phyloP scores from a whole-genome alignment of 805 yeast genomes.

The Hanseniaspora occidentalis region DNA sequence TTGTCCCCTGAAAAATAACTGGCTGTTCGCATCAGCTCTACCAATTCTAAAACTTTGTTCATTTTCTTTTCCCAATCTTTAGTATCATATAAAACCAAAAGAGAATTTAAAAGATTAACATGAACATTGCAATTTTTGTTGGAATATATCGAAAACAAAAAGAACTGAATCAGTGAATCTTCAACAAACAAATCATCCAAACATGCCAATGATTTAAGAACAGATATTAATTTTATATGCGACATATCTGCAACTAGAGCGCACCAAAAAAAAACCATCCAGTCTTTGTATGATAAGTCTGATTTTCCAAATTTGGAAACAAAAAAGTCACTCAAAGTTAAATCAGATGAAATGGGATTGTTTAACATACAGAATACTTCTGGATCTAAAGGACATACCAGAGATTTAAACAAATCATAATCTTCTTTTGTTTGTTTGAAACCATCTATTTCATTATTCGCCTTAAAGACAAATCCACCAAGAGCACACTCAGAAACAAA shows the following conservation, averaged over 20 bases:
- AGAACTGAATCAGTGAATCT: conserved; percentile 1
- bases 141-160: background rate
- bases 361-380: too few species aligned
- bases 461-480: too few species aligned
- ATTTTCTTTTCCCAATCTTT: conserved; percentile 8
- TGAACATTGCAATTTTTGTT: background rate
- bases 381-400: too few species aligned
- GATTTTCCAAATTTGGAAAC: conserved; percentile 4
- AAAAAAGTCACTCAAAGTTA: too few species aligned
- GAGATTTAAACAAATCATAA: too few species aligned
- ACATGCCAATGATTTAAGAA: conserved; percentile 8
- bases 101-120: conserved; percentile 2
- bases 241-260: background rate
- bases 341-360: too few species aligned
- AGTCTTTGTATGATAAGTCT: conserved; percentile 5
- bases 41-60: conserved; percentile 12
- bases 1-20: conserved; percentile 2
- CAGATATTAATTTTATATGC: background rate
- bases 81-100: conserved; percentile 3
- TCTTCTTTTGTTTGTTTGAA: too few species aligned
- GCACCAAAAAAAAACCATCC: conserved; percentile 4
- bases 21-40: conserved; percentile 20
- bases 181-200: conserved; percentile 3
- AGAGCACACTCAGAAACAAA: too few species aligned
- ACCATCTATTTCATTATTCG: too few species aligned